phyloP scores from a whole-genome alignment of 257 asterid species.

The Agastache rugosa region DNA sequence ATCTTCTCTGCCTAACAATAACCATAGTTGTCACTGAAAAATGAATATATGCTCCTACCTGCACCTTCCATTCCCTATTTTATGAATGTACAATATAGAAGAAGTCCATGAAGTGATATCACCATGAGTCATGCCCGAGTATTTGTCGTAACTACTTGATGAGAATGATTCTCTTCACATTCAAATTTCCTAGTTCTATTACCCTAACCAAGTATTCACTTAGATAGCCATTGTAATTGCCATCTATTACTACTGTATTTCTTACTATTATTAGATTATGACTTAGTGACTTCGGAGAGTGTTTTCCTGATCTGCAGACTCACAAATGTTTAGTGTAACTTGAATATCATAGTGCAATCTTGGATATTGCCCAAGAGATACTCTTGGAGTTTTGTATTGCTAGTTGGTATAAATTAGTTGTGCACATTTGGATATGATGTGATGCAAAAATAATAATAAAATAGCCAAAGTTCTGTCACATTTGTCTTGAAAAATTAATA shows the following conservation, averaged over 20 bases:
- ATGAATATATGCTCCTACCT: neutral
- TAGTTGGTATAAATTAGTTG: slow-evolving; percentile 14
- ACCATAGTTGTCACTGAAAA: neutral
- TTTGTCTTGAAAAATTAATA: slow-evolving; percentile 14
- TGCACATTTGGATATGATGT: neutral
- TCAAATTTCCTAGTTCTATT: neutral
- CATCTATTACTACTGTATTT: slow-evolving; percentile 10
- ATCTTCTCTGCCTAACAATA: neutral
- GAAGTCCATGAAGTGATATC: neutral
- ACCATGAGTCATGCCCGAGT: neutral
- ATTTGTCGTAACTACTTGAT: neutral
- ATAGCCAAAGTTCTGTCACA: slow-evolving; percentile 10
- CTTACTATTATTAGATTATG: neutral
- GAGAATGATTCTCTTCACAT: neutral
- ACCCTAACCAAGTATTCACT: neutral
- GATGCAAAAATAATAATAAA: neutral
- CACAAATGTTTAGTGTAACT: slow-evolving; percentile 1
- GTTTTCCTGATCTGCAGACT: neutral
- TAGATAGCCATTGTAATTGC: slow-evolving; percentile 4
- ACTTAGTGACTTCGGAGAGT: slow-evolving; percentile 14
- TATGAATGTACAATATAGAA: neutral
- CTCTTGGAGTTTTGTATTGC: slow-evolving; percentile 17
- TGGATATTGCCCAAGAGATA: neutral
- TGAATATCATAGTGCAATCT: slow-evolving; percentile 8
- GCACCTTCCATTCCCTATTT: neutral